Percentiles rank a stretch among this genome's conserved stretches.
Evolutionary conservation across 106 monocot genomes (phyloP).

Genomic region (Dendrobium officinale): DNA sequence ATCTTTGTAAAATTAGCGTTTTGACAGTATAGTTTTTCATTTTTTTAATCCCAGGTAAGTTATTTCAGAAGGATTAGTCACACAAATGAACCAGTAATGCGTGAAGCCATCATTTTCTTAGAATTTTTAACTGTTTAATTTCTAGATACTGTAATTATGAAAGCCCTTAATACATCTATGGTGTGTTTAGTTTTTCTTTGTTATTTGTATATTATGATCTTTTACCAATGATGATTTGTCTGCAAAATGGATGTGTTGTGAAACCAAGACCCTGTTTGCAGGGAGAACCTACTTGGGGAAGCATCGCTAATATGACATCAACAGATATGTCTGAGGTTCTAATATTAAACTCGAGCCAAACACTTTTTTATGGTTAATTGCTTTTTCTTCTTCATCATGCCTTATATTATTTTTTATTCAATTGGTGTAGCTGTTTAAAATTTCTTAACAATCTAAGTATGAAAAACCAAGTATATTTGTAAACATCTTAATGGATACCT

Average conservation of each 20-base stretch:
- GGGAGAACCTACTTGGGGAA: slow-evolving; percentile 13
- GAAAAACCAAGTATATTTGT: background rate
- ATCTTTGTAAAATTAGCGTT: too few species aligned
- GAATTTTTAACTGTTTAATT: too few species aligned
- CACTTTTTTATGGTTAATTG: background rate
- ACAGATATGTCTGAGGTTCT: background rate
- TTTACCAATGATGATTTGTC: slow-evolving; percentile 18
- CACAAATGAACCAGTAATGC: too few species aligned
- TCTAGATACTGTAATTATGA: too few species aligned
- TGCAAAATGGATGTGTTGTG: slow-evolving; percentile 33
- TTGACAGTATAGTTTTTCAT: too few species aligned
- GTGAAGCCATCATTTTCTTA: too few species aligned
- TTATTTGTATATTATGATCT: too few species aligned
- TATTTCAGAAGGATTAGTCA: too few species aligned
- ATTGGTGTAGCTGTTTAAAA: background rate
- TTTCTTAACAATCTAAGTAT: too few species aligned
- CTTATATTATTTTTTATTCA: background rate
- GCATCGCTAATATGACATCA: background rate
- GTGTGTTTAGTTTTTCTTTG: too few species aligned
- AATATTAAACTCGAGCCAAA: background rate
- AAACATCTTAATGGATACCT: background rate
- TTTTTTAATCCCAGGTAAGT: too few species aligned
- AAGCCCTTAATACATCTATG: too few species aligned
- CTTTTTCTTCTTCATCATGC: background rate
- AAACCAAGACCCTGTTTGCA: slow-evolving; percentile 25